A percentile compares a stretch with the other conserved stretches of the same genome.
phyloP scores from a whole-genome alignment of 345 rosid genomes.

The Citrus australasica region DNA sequence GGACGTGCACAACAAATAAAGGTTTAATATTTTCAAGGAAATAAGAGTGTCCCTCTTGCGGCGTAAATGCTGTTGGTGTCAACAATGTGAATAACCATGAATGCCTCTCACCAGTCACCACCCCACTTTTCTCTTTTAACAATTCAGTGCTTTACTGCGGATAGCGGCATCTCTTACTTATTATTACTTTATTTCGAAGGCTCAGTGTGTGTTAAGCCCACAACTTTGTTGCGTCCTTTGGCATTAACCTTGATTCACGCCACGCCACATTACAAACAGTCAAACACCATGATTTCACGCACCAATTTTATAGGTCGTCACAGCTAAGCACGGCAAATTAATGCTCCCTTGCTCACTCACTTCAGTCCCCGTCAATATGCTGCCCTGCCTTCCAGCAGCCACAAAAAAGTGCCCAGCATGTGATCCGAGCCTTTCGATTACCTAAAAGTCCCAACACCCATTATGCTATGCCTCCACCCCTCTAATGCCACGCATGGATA shows the following conservation, averaged over 20 bases:
- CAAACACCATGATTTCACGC: conserved; percentile 13
- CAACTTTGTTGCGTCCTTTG: not conserved
- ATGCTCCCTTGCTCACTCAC: not conserved
- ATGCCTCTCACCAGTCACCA: not conserved
- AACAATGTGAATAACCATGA: not conserved
- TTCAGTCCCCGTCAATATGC: not conserved
- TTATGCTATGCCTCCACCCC: not conserved
- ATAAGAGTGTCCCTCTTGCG: too few species aligned
- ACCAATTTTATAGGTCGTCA: conserved; percentile 6
- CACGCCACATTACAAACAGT: not conserved
- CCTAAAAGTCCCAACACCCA: conserved; percentile 13
- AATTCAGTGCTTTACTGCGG: not conserved
- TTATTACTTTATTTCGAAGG: not conserved
- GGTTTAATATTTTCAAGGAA: too few species aligned
- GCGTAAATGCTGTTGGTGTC: not conserved
- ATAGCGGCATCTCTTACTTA: not conserved
- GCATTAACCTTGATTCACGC: conserved; percentile 15
- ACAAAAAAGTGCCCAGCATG: conserved; percentile 10
- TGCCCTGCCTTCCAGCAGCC: not conserved
- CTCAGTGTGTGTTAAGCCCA: not conserved
- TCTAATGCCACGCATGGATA: not conserved
- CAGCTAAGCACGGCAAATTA: not conserved
- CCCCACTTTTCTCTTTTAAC: not conserved
- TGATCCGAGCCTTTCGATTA: not conserved
- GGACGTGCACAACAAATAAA: too few species aligned